A percentile compares a stretch with the other conserved stretches of the same genome.
Evolutionary conservation across 176 grass and related monocot genomes (phyloP).

Genomic region (Metroxylon sagu): DNA sequence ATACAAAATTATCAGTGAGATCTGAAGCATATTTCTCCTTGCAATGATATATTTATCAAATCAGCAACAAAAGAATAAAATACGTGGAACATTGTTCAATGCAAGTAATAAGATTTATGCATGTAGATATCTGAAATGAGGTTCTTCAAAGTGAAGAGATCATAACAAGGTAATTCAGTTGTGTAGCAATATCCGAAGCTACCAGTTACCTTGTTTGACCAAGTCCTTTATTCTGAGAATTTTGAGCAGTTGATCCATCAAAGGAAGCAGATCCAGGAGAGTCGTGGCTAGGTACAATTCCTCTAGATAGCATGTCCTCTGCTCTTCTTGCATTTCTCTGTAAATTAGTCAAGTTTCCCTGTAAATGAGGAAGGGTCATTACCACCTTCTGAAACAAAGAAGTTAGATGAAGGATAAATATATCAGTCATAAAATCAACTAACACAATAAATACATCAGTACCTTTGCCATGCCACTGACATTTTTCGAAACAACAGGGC

Average conservation of each 20-base stretch:
- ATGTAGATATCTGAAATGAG: background rate
- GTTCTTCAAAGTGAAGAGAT: background rate
- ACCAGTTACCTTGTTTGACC: conserved; percentile 56
- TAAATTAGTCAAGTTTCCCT: background rate
- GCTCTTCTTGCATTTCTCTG: conserved; percentile 1
- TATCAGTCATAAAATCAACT: background rate
- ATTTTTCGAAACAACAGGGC: background rate
- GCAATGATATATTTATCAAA: too few relatives aligned
- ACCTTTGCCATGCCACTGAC: conserved; percentile 2
- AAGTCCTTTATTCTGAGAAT: conserved; percentile 48
- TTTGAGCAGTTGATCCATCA: conserved; percentile 8
- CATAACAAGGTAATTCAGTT: background rate
- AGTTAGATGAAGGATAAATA: background rate
- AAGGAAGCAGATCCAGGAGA: background rate
- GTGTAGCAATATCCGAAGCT: background rate
- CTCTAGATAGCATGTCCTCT: background rate
- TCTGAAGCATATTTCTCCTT: too few relatives aligned
- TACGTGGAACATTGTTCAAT: too few relatives aligned
- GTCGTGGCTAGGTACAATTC: background rate
- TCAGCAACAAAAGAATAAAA: too few relatives aligned
- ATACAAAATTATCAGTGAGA: too few relatives aligned
- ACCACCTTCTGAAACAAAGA: background rate
- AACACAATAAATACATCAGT: background rate
- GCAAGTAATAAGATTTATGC: too few relatives aligned
- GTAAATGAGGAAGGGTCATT: background rate